Evolutionary conservation across 2,329 filamentous ascomycete species (phyloP).

Genomic region (Curvularia lunata): DNA sequence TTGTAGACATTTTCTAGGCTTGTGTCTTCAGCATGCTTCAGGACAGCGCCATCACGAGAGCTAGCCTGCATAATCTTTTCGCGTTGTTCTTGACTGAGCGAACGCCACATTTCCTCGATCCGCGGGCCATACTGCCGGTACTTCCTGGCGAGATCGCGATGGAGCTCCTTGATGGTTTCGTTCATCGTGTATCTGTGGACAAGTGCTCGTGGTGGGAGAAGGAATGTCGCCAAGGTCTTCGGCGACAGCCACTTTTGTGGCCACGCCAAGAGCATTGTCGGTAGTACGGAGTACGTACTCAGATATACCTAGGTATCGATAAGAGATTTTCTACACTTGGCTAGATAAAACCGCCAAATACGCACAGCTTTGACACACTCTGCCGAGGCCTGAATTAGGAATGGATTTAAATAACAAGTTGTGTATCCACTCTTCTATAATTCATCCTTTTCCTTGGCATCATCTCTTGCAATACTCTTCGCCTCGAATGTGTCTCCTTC

Average conservation of each 20-base stretch:
- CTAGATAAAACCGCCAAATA: too few relatives aligned
- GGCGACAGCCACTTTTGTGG: too few relatives aligned
- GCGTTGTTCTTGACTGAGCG: conserved; percentile 46
- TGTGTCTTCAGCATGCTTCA: conserved; percentile 46
- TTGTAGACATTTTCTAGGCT: conserved; percentile 50
- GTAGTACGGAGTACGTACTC: too few relatives aligned
- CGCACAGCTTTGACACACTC: too few relatives aligned
- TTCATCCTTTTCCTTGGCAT: conserved; percentile 21
- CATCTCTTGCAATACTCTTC: conserved; percentile 29
- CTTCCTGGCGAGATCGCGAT: conserved; percentile 51
- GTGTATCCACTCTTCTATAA: conserved; percentile 8
- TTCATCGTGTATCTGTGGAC: conserved; percentile 11
- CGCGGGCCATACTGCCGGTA: conserved; percentile 47
- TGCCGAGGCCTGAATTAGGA: too few relatives aligned
- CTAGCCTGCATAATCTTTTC: conserved; percentile 47
- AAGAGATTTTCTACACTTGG: too few relatives aligned
- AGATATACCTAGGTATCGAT: too few relatives aligned
- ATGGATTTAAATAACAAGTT: too few relatives aligned
- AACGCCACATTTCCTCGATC: conserved; percentile 52
- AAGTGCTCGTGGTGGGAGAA: background rate
- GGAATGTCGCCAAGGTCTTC: too few relatives aligned
- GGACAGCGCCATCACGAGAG: conserved; percentile 41
- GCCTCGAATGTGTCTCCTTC: conserved; percentile 31
- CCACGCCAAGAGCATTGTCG: too few relatives aligned
- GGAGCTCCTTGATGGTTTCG: conserved; percentile 38